Evolutionary conservation across 129 eudicot genomes (phyloP).

Genomic region (Arctium lappa): DNA sequence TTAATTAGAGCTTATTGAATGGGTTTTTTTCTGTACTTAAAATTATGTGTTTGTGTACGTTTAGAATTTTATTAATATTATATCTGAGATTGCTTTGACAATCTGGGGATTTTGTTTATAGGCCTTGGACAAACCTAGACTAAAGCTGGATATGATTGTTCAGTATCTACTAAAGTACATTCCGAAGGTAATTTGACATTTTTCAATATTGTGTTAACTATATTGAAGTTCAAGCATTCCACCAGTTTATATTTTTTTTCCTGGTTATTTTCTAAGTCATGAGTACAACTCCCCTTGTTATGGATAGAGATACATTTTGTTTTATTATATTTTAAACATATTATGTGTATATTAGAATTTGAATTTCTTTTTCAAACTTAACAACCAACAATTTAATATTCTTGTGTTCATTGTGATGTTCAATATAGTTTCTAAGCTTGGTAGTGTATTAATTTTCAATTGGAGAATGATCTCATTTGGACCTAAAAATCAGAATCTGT

Average conservation of each 20-base stretch:
- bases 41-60: not conserved
- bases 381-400: not conserved
- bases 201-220: not conserved
- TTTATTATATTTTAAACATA: not conserved
- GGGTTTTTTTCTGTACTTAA: not conserved
- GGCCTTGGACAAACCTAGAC: conserved; percentile 70
- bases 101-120: conserved; percentile 28
- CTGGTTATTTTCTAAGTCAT: not conserved
- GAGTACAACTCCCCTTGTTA: not conserved
- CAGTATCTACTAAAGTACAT: conserved; percentile 74
- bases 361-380: not conserved
- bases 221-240: not conserved
- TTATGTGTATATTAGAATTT: not conserved
- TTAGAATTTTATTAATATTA: not conserved
- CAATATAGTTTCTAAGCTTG: not conserved
- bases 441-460: not conserved
- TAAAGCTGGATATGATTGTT: conserved; percentile 71
- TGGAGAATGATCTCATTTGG: not conserved
- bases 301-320: not conserved
- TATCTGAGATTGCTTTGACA: not conserved
- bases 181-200: conserved; percentile 54
- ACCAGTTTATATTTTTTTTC: not conserved
- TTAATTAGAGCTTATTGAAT: not conserved
- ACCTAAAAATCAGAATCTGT: not conserved
- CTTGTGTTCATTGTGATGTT: not conserved